phyloP scores from a whole-genome alignment of 805 yeast species.

The Wickerhamomyces pijperi region DNA sequence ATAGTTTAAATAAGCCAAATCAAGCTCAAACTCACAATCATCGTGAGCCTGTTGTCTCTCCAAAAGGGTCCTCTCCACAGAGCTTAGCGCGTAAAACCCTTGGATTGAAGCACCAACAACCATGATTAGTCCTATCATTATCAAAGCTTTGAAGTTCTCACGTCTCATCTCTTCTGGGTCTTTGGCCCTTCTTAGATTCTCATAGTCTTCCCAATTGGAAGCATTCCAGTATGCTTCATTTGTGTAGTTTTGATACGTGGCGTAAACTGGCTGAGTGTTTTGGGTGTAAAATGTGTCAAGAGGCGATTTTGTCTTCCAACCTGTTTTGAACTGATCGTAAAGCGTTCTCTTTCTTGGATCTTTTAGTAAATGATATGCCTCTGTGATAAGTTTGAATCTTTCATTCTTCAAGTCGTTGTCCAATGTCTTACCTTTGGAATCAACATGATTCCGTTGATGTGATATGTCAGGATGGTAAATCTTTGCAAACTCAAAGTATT shows the following conservation, averaged over 20 bases:
- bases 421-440: slow-evolving; percentile 22
- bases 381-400: slow-evolving; percentile 38
- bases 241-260: slow-evolving; percentile 11
- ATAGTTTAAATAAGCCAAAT: slow-evolving; percentile 35
- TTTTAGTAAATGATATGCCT: slow-evolving; percentile 48
- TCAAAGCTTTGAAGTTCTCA: slow-evolving; percentile 30
- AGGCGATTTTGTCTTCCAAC: slow-evolving; percentile 26
- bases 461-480: slow-evolving; percentile 73
- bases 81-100: slow-evolving; percentile 27
- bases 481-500: slow-evolving; percentile 54
- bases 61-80: slow-evolving; percentile 24
- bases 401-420: slow-evolving; percentile 22
- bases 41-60: slow-evolving; percentile 27
- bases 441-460: slow-evolving; percentile 14
- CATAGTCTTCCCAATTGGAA: slow-evolving; percentile 55
- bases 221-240: slow-evolving; percentile 41
- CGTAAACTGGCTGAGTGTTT: slow-evolving; percentile 13
- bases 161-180: slow-evolving; percentile 19
- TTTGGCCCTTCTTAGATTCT: slow-evolving; percentile 22
- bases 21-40: slow-evolving; percentile 27
- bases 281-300: slow-evolving; percentile 2
- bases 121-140: slow-evolving; percentile 29
- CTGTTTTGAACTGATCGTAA: slow-evolving; percentile 35
- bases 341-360: slow-evolving; percentile 30
- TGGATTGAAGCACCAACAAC: slow-evolving; percentile 28